Conservation (phyloP, 1,284 basidiomycete species). For the Heterobasidion parviporum region DNA sequence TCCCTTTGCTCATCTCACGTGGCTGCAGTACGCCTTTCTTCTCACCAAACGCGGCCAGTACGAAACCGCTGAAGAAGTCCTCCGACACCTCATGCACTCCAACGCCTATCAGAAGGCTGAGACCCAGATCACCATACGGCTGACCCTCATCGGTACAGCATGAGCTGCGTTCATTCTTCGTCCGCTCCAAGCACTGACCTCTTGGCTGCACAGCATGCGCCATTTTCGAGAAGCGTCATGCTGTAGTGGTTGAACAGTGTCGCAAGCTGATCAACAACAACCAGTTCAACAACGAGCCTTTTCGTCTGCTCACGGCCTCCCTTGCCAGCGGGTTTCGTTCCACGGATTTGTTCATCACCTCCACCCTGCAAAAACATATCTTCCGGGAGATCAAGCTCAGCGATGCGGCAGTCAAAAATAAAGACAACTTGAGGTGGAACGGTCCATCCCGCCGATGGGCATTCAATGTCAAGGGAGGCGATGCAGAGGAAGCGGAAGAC, state of each 20-base stretch:
- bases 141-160: conserved; percentile 63
- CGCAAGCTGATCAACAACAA: conserved; percentile 64
- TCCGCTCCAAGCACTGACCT: background rate
- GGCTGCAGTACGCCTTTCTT: conserved; percentile 72
- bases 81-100: conserved; percentile 73
- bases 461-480: conserved; percentile 18
- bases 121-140: conserved; percentile 62
- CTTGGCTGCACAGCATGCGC: conserved; percentile 52
- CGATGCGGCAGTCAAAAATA: conserved; percentile 54
- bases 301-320: conserved; percentile 65
- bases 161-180: background rate
- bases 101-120: conserved; percentile 65
- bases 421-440: conserved; percentile 55
- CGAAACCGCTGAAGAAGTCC: conserved; percentile 69
- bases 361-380: conserved; percentile 75
- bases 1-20: background rate
- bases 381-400: conserved; percentile 67
- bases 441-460: conserved; percentile 44
- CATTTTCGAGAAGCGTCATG: conserved; percentile 45
- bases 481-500: conserved; percentile 26
- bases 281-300: conserved; percentile 78
- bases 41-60: conserved; percentile 61
- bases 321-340: conserved; percentile 62
- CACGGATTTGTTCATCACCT: conserved; percentile 67
- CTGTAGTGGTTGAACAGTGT: conserved; percentile 59